Conservation (phyloP, 164 flowering plant species). For the Piper betle region DNA sequence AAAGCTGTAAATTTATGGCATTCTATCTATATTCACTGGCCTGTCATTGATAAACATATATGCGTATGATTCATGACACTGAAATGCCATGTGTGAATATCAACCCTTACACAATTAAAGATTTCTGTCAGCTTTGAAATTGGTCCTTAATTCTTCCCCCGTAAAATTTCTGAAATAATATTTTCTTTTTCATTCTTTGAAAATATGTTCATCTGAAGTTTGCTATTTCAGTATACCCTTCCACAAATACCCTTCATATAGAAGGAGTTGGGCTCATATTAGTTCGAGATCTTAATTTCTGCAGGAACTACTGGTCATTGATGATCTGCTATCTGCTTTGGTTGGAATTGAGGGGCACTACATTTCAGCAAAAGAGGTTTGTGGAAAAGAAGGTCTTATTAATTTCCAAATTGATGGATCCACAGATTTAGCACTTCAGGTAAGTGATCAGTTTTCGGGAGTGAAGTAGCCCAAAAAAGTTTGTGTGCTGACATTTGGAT, state of each 20-base stretch:
- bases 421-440: constrained; percentile 92
- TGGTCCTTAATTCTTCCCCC: neutral
- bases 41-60: too few relatives aligned
- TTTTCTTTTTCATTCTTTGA: neutral
- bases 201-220: neutral
- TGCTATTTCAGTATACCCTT: neutral
- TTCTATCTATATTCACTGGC: too few relatives aligned
- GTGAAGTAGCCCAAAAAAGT: neutral
- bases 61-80: neutral
- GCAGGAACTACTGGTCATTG: constrained; percentile 87
- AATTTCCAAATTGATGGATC: constrained; percentile 73
- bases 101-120: neutral
- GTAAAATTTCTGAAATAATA: too few relatives aligned
- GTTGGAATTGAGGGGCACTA: constrained; percentile 94
- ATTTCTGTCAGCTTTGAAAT: neutral
- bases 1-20: neutral
- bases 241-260: neutral
- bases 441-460: constrained; percentile 5
- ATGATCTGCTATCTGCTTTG: constrained; percentile 77
- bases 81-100: neutral
- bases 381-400: constrained; percentile 42
- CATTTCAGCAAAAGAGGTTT: constrained; percentile 48
- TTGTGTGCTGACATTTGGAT: constrained; percentile 1
- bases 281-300: constrained; percentile 3
- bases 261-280: neutral